These are phyloP conservation scores for Penicillium sp. DNA, from an alignment of 2,329 filamentous ascomycete species.

Conservation along the genomic window DNA sequence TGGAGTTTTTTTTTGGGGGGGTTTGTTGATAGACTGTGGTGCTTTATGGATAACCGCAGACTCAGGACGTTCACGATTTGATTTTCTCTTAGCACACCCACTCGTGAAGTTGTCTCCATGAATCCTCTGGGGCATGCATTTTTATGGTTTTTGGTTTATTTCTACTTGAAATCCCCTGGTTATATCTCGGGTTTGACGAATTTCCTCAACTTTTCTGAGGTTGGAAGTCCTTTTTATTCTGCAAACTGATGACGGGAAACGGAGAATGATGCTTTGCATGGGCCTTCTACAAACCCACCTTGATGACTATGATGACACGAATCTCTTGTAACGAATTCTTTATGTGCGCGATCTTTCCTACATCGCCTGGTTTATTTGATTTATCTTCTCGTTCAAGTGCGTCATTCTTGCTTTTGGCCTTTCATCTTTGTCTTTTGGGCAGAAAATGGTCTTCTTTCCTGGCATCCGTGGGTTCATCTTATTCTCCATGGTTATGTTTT, in stretches of 20 bases:
- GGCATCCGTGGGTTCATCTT: constrained; percentile 5
- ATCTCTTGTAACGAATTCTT: constrained; percentile 33
- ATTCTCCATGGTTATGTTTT: constrained; percentile 17
- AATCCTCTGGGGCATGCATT: constrained; percentile 1
- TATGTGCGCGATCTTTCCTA: constrained; percentile 21
- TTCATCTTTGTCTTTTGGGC: constrained; percentile 6
- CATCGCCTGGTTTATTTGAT: constrained; percentile 9
- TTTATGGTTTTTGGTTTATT: not conserved
- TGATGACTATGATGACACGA: constrained; percentile 40
- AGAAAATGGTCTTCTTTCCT: constrained; percentile 17
- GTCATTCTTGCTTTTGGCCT: constrained; percentile 6
- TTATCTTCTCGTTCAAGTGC: not conserved
- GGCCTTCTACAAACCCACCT: constrained; percentile 10
- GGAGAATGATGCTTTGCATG: constrained; percentile 1
- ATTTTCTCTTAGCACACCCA: constrained; percentile 9
- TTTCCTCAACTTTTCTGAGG: not conserved
- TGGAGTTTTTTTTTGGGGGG: constrained; percentile 18
- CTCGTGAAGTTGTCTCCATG: not conserved
- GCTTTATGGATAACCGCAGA: constrained; percentile 6
- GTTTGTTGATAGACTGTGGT: constrained; percentile 21
- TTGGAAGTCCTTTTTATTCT: constrained; percentile 2
- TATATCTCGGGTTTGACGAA: not conserved
- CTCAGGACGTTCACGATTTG: constrained; percentile 8
- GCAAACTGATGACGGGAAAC: constrained; percentile 10
- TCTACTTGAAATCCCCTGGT: not conserved